Conservation (phyloP, 2,329 filamentous ascomycete genomes). For the Anthostomella pinea region DNA sequence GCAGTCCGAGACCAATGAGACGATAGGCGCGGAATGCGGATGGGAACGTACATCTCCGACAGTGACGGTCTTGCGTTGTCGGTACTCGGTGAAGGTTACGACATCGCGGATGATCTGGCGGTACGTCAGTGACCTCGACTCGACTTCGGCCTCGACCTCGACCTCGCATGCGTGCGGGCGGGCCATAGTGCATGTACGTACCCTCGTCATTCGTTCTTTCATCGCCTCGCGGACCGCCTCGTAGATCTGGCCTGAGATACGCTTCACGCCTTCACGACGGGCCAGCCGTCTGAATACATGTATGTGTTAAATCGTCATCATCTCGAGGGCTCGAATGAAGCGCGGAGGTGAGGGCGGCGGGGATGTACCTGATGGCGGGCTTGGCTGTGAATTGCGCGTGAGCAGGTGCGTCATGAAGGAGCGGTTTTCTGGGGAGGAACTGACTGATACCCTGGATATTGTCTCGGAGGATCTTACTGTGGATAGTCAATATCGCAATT, state of each 20-base stretch:
- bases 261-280: constrained; percentile 72
- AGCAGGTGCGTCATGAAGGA: constrained; percentile 6
- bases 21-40: no score
- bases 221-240: constrained; percentile 55
- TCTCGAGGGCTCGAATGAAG: not conserved
- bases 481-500: not conserved
- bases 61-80: constrained; percentile 59
- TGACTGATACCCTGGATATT: constrained; percentile 33
- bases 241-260: constrained; percentile 65
- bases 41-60: constrained; percentile 54
- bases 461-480: constrained; percentile 32
- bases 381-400: constrained; percentile 42
- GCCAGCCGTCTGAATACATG: constrained; percentile 71
- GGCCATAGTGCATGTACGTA: constrained; percentile 36
- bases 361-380: constrained; percentile 48
- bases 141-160: no score
- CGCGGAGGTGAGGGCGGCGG: not conserved
- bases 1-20: no score
- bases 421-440: constrained; percentile 9
- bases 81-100: constrained; percentile 51
- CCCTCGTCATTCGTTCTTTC: constrained; percentile 45
- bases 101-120: constrained; percentile 51
- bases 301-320: no score
- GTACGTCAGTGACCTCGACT: no score
- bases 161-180: no score